A percentile compares a stretch with the other conserved stretches of the same genome.
These are phyloP conservation scores for Alternaria triticimaculans DNA, from an alignment of 2,329 filamentous ascomycete species.

Conservation along the genomic window DNA sequence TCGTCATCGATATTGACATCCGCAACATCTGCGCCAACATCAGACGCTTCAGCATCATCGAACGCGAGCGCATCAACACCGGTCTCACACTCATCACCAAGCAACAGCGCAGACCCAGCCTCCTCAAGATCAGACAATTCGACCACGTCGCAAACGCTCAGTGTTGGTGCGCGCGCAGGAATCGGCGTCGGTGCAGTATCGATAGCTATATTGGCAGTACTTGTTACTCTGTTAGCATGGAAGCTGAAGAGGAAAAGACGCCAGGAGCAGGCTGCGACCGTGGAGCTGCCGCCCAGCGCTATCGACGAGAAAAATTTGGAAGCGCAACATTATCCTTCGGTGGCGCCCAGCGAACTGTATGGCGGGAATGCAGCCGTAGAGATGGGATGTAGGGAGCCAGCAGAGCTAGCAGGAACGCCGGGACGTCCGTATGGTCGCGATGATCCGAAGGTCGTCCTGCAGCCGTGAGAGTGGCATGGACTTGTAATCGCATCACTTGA, in stretches of 20 bases:
- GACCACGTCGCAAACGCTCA: neutral
- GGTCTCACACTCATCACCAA: neutral
- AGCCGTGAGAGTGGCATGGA: neutral
- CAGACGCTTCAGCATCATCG: neutral
- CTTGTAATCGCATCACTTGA: neutral
- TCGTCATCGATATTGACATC: neutral
- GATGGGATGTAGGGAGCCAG: neutral
- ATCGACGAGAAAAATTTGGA: neutral
- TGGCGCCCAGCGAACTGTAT: neutral
- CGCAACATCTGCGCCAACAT: neutral
- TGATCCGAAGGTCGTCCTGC: neutral
- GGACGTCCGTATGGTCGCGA: neutral
- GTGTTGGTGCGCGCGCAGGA: neutral
- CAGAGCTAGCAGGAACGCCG: neutral
- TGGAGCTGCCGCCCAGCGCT: neutral
- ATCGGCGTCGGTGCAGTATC: neutral
- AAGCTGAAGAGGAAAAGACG: neutral
- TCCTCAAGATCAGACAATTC: neutral
- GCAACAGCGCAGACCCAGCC: neutral
- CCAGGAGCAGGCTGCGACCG: neutral
- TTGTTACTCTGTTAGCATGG: neutral
- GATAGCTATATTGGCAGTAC: neutral
- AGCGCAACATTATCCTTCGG: neutral
- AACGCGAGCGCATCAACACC: neutral
- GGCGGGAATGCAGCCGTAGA: neutral